These are phyloP conservation scores for Jatropha podagrica DNA, from an alignment of 441 rosid species.

Conservation along the genomic window DNA sequence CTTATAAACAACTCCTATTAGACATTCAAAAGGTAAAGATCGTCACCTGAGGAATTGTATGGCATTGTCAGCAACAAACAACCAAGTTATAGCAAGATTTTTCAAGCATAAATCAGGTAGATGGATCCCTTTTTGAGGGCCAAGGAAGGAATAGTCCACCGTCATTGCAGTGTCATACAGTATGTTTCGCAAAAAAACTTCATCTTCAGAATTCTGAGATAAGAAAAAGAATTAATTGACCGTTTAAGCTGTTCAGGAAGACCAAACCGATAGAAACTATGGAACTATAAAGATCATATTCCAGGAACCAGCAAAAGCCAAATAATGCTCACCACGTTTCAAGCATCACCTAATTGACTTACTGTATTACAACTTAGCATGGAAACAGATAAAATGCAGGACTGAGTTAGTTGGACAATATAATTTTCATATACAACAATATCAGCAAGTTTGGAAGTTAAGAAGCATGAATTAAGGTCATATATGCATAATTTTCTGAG, in stretches of 20 bases:
- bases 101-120: constrained; percentile 34
- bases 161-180: constrained; percentile 51
- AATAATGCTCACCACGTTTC: neutral
- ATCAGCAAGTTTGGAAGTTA: neutral
- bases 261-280: neutral
- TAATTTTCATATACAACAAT: neutral
- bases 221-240: neutral
- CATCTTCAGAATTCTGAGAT: constrained; percentile 56
- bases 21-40: constrained; percentile 10
- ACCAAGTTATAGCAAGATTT: constrained; percentile 53
- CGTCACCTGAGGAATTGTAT: constrained; percentile 51
- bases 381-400: neutral
- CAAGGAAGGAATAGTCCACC: constrained; percentile 47
- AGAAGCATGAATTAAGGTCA: neutral
- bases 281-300: neutral
- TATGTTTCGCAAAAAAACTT: constrained; percentile 40
- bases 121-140: constrained; percentile 35
- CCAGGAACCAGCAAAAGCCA: neutral
- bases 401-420: neutral
- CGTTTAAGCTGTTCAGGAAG: neutral
- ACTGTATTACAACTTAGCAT: neutral
- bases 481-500: neutral
- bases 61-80: constrained; percentile 53
- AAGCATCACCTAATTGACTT: neutral
- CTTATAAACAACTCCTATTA: constrained; percentile 12